These are phyloP conservation scores for Candida odintsovae DNA, from an alignment of 805 yeast genomes.

Conservation along the genomic window DNA sequence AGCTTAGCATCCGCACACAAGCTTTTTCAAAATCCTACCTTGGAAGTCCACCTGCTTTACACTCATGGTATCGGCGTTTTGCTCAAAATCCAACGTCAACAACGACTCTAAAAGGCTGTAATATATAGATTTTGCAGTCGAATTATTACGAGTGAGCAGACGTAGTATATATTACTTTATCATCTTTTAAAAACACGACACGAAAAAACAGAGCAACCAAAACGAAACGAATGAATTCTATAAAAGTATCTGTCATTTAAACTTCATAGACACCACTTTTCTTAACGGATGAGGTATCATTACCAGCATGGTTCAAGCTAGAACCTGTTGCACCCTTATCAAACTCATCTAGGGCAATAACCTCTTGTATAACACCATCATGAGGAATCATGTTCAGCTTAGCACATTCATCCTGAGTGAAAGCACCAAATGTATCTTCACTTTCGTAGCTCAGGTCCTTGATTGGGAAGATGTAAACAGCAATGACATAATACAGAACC, in stretches of 20 bases:
- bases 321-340: neutral
- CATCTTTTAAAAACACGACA: neutral
- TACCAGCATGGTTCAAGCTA: neutral
- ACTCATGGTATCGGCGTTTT: too few species aligned
- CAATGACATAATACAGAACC: slow-evolving; percentile 20
- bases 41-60: too few species aligned
- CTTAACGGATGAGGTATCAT: slow-evolving; percentile 1
- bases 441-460: slow-evolving; percentile 15
- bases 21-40: too few species aligned
- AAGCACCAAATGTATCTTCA: slow-evolving; percentile 24
- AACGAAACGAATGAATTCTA: too few species aligned
- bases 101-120: too few species aligned
- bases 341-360: slow-evolving; percentile 5
- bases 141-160: too few species aligned
- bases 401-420: slow-evolving; percentile 25
- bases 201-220: neutral
- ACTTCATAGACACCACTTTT: neutral
- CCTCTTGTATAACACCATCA: slow-evolving; percentile 9
- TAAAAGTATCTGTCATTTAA: too few species aligned
- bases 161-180: too few species aligned
- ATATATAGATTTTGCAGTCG: too few species aligned
- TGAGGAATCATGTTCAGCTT: slow-evolving; percentile 18
- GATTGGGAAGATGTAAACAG: slow-evolving; percentile 23
- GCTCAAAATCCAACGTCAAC: too few species aligned
- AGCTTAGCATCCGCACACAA: too few species aligned